Base-by-base conservation (phyloP, 805 yeast species). In the Candida nitratophila region DNA sequence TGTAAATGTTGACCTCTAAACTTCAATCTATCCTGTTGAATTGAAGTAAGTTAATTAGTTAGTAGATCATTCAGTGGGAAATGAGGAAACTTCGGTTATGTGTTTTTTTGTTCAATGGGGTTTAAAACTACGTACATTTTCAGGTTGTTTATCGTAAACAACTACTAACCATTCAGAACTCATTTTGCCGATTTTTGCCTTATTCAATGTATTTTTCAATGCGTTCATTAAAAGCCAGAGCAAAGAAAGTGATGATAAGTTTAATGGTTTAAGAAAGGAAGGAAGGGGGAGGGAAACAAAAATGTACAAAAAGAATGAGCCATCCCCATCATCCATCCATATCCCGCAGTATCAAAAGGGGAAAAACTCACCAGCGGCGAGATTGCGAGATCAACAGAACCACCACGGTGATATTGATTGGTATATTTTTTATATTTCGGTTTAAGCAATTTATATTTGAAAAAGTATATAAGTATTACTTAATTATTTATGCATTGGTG, bases 81-180 rank as follows among this genome's bases (percentile, higher is more conserved):
- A n/a, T n/a, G n/a, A n/a, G n/a, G n/a, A n/a, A n/a, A n/a, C n/a
- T n/a, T n/a, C n/a, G n/a, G n/a, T n/a, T n/a, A n/a, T n/a, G n/a
- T n/a, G n/a, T n/a, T n/a, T n/a, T n/a, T n/a, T n/a, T n/a, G n/a
- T n/a, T n/a, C n/a, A n/a, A n/a, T n/a, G n/a, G n/a, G n/a, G n/a
- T n/a, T n/a, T n/a, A n/a, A n/a, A n/a, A n/a, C n/a, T n/a, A n/a
- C n/a, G n/a, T 47, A 52, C 57, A 42, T 76, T 63, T 35, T 76
- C 78, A 40, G 86, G 86, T 19, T 34, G 12, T 56, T 76, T 77
- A 59, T 86, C 95, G 60, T 69, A 81, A 31, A 84, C 76, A 55
- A 83, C 69, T 15, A 80, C 91, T 59, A 79, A 68, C 76, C 81
- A 83, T 59, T 83, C 87, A 21, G 27, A 29, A 27, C 34, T 39